These are phyloP conservation scores for Fraxinus dipetala DNA, from an alignment of 305 asterid species.

Conservation along the genomic window DNA sequence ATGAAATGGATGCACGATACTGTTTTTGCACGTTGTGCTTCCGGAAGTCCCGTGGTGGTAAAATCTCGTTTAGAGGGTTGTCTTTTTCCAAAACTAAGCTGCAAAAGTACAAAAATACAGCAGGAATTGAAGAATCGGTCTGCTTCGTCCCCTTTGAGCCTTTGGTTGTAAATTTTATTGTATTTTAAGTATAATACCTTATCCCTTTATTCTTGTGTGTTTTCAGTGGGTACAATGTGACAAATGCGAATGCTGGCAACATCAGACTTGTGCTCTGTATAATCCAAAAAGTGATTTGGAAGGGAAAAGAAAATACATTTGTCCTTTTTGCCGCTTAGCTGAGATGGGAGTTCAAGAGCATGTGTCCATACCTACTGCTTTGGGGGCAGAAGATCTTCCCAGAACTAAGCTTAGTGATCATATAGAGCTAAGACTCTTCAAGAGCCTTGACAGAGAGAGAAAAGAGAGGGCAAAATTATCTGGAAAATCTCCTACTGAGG, in stretches of 20 bases:
- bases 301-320: constrained; percentile 51
- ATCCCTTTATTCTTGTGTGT: constrained; percentile 21
- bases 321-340: constrained; percentile 63
- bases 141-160: constrained; percentile 29
- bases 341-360: constrained; percentile 44
- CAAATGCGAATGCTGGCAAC: constrained; percentile 69
- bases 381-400: constrained; percentile 68
- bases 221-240: constrained; percentile 84
- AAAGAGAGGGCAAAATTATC: constrained; percentile 49
- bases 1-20: constrained; percentile 33
- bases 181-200: not conserved
- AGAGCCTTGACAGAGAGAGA: constrained; percentile 58
- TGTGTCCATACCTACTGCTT: constrained; percentile 34
- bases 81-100: constrained; percentile 46
- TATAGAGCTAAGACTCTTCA: constrained; percentile 62
- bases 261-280: constrained; percentile 74
- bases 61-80: constrained; percentile 42
- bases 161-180: constrained; percentile 19
- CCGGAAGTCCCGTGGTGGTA: constrained; percentile 39
- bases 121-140: constrained; percentile 51
- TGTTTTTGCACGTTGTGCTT: constrained; percentile 56
- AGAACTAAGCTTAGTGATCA: constrained; percentile 76
- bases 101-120: constrained; percentile 43
- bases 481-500: constrained; percentile 55
- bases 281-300: constrained; percentile 52